Base-by-base conservation (phyloP, 306 rosid genomes). In the Luffa acutangula region DNA sequence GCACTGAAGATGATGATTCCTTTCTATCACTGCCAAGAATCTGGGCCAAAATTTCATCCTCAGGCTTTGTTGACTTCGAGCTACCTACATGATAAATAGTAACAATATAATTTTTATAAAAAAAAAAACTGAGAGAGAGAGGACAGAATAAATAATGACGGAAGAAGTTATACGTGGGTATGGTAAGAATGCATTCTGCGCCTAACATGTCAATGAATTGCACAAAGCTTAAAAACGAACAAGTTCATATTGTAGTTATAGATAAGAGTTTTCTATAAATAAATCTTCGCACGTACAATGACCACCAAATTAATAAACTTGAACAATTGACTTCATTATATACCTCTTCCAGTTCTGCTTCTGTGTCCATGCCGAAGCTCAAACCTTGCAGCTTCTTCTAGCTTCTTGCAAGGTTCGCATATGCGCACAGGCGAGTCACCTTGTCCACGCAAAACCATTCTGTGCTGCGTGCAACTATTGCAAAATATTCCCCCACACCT, bases 401-500 rank as follows among this genome's bases (percentile, higher is more conserved):
- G 88, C 85, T 86, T 95, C 84, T 92, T 95, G 85, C 99, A 95
- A 80, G 99, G 93, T 64, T 91, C 97, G 73, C 99, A 95, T 20
- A 93, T 88, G 37, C 99, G 97, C 48, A 95, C 99, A 59, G 96
- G 93, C 0, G 96, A 91, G 90, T 93, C 99, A 57, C 99, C 99
- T 87, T 95, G 99, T 56, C 99, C 99, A 2, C 99, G 97, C 73
- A 95, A 87, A 86, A 84, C 80, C 94, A 92, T 92, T 86, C 97
- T 90, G 75, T 88, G 92, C 76, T 85, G 96, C 65, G 96, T 87
- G 84, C 99, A 95, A 75, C 90, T 89, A 70, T 77, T 81, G 86
- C 99, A 95, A 85, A 93, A 93, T 81, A 95, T 81, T 63, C 97
- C 99, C 46, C 99, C 99, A 39, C 99, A 95, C 81, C 98, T 87